Evolutionary conservation across 345 rosid genomes (phyloP), one percentile per base, ranked within the genome.

Genomic region (Corymbia maculata): DNA sequence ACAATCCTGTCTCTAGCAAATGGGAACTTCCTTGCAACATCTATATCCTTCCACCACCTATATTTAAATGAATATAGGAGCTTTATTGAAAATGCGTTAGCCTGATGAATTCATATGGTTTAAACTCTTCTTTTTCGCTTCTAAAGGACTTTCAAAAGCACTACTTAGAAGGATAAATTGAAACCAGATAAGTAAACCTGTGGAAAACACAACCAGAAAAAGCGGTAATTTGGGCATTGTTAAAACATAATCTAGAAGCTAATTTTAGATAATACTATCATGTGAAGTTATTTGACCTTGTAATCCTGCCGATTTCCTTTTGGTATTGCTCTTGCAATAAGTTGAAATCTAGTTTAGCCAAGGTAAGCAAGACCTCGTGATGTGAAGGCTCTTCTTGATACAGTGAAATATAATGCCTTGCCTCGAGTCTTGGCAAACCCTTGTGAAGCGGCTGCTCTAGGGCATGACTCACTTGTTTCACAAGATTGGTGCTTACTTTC

Each of bases 31-130:
- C 51, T 53, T 7, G 17, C 28, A 8, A 88, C 10, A 55, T 87
- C 87, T 36, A 91, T 36, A 9, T 52, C 86, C 80, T 89, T 88
- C 90, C 90, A 89, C 90, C 90, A 91, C 79, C 89, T 89, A 51
- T 85, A 15, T 13, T 11, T 10, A 59, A 10, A 59, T 10, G 15
- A 59, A 59, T 26, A 59, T 26, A 4, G 42, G 66, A 26, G 30
- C 30, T 0, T 26, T 24, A 59, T 59, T 26, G 66, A 6, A 59
- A 59, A 7, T 59, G 24, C 3, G 6, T 26, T 59, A 59, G 30
- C 30, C n/a, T 0, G 3, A 24, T 26, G 1, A 59, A 59, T 26
- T 59, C 66, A 24, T 30, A 26, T 26, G 5, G 66, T 59, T 59
- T 24, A 59, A 55, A 55, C 26, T 55, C 28, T 8, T 55, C 57